Conservation (phyloP, 202 grass and related monocot species). For the Carex sylvatica region DNA sequence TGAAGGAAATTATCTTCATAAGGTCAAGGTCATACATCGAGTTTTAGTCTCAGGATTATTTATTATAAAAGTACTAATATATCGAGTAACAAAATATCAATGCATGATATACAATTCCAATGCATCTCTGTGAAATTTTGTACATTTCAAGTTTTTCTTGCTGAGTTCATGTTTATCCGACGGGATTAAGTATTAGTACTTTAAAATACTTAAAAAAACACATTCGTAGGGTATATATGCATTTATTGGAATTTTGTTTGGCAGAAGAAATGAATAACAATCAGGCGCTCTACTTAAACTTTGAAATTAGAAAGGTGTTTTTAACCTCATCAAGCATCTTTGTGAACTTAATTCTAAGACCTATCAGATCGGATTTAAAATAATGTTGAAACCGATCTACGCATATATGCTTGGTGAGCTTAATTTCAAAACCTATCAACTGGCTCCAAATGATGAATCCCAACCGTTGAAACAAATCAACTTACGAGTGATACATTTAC, state of each 20-base stretch:
- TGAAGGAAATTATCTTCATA: background rate
- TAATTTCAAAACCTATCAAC: no score
- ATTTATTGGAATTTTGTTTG: background rate
- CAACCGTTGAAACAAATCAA: no score
- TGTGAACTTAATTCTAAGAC: no score
- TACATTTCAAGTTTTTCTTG: background rate
- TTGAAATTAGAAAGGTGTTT: background rate
- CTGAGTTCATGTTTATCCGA: background rate
- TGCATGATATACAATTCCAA: background rate
- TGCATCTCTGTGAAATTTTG: background rate
- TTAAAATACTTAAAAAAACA: background rate
- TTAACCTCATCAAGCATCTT: no score
- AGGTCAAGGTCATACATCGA: background rate
- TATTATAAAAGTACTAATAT: background rate
- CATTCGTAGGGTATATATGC: background rate
- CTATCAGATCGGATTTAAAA: no score
- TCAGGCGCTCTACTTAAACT: background rate
- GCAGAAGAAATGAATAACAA: background rate
- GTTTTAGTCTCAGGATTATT: background rate
- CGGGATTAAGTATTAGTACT: background rate
- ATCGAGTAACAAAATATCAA: background rate
- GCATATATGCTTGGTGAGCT: no score
- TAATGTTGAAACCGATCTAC: no score
- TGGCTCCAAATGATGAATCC: no score
- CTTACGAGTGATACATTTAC: no score